phyloP scores from a whole-genome alignment of 225 moss, liverwort and hornwort species.

The Climacium dendroides region DNA sequence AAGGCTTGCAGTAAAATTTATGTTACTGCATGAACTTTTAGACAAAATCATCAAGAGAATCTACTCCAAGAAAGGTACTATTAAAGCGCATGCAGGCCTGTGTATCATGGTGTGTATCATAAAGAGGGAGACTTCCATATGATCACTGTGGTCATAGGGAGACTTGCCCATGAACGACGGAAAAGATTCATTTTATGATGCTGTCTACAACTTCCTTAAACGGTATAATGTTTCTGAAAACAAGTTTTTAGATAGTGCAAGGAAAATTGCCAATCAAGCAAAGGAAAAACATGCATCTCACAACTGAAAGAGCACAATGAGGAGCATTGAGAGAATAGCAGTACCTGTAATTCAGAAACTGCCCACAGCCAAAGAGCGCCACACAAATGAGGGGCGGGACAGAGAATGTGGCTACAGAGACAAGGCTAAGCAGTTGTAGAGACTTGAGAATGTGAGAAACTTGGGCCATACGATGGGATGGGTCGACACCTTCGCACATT shows the following conservation, averaged over 20 bases:
- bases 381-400: constrained; percentile 41
- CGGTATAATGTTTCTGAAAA: background rate
- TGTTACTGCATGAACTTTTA: background rate
- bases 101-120: background rate
- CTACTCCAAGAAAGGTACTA: background rate
- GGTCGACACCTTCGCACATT: constrained; percentile 51
- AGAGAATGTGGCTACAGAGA: constrained; percentile 40
- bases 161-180: background rate
- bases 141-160: background rate
- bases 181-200: background rate
- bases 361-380: constrained; percentile 36
- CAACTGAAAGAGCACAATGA: background rate
- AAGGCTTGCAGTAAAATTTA: background rate
- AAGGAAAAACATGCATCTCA: background rate
- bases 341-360: constrained; percentile 78
- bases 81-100: background rate
- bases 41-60: background rate
- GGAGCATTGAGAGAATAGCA: background rate
- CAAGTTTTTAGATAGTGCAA: background rate
- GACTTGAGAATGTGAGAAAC: constrained; percentile 53
- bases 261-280: background rate
- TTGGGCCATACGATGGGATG: constrained; percentile 76
- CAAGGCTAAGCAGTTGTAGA: constrained; percentile 39
- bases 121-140: background rate
- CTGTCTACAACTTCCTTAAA: background rate